phyloP scores from a whole-genome alignment of 495 filamentous ascomycete genomes.

The Neurospora sp. region DNA sequence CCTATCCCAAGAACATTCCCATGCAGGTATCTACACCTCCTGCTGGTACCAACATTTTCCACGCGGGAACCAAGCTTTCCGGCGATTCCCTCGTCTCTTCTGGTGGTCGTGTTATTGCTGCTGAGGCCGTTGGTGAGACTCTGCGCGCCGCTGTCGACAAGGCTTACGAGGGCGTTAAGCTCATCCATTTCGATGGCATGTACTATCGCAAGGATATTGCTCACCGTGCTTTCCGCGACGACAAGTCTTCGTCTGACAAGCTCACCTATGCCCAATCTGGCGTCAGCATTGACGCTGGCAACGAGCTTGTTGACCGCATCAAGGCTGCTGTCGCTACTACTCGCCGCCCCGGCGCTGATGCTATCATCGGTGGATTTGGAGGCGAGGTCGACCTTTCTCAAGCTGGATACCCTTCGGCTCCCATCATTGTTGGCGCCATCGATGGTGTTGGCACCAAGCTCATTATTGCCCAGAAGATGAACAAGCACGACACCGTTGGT shows the following conservation, averaged over 20 bases:
- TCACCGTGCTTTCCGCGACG: slow-evolving; percentile 49
- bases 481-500: slow-evolving; percentile 84
- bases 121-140: slow-evolving; percentile 62
- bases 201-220: slow-evolving; percentile 91
- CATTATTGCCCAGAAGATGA: slow-evolving; percentile 79
- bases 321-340: slow-evolving; percentile 74
- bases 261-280: slow-evolving; percentile 91
- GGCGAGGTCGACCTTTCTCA: slow-evolving; percentile 73
- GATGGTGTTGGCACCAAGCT: slow-evolving; percentile 97
- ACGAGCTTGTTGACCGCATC: slow-evolving; percentile 81
- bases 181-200: slow-evolving; percentile 82
- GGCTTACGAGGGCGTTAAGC: slow-evolving; percentile 70
- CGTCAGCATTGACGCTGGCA: slow-evolving; percentile 86
- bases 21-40: slow-evolving; percentile 45
- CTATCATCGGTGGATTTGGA: slow-evolving; percentile 90
- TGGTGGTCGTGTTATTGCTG: slow-evolving; percentile 86
- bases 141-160: slow-evolving; percentile 72
- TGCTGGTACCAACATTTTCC: slow-evolving; percentile 65
- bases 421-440: slow-evolving; percentile 78
- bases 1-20: slow-evolving; percentile 69
- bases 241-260: slow-evolving; percentile 29
- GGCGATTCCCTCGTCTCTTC: slow-evolving; percentile 54
- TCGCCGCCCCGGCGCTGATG: slow-evolving; percentile 70
- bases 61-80: slow-evolving; percentile 71
- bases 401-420: slow-evolving; percentile 63